Base-by-base conservation (phyloP, 768 basidiomycete genomes). In the Boletus sp. region DNA sequence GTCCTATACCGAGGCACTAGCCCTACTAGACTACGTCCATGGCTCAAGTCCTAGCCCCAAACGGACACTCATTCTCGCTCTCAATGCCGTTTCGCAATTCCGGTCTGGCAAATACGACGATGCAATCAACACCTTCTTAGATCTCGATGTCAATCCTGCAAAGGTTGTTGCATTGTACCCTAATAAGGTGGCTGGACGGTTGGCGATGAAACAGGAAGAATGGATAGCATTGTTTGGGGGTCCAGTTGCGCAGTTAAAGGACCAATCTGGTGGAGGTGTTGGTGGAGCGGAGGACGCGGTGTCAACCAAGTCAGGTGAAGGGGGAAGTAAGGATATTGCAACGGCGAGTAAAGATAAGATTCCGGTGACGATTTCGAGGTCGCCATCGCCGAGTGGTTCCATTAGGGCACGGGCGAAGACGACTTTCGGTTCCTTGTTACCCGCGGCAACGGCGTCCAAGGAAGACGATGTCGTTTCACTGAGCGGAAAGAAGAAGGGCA, bases 121-220 rank as follows among this genome's bases (percentile, higher is more conserved):
- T 1, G 94, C 96, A 1, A 87, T 98, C 53, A 86, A 97, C 65
- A 82, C 85, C 0, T 94, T 98, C 69, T 80, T 94, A 45, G 83
- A 88, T 39, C 84, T 96, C 39, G 88, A 98, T 59, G 77, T 94
- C 60, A 95, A 95, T 64, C 97, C 97, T 0, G 92, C 95, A 0
- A 93, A 94, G 64, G 91, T 99, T 4, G 79, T 98, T 21, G 88
- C 94, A 2, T 74, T 98, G 7, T 99, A 92, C 69, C 90, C 92
- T 0, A 83, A 88, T 34, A 76, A 77, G 13, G 81, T 98, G 4
- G 81, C 93, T 1, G 96, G 96, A 7, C 79, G 90, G 32, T 71
- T 98, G 8, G 76, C 84, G 6, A 81, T 88, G 0, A 81, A 85
- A 11, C 79, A 73, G 41, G 85, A 86, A 1, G 73, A 77, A 7